Percentiles rank a stretch among this genome's conserved stretches.
These are phyloP conservation scores for Globisporangium acanthophoron DNA, from an alignment of 352 stramenopile genomes.

Conservation along the genomic window DNA sequence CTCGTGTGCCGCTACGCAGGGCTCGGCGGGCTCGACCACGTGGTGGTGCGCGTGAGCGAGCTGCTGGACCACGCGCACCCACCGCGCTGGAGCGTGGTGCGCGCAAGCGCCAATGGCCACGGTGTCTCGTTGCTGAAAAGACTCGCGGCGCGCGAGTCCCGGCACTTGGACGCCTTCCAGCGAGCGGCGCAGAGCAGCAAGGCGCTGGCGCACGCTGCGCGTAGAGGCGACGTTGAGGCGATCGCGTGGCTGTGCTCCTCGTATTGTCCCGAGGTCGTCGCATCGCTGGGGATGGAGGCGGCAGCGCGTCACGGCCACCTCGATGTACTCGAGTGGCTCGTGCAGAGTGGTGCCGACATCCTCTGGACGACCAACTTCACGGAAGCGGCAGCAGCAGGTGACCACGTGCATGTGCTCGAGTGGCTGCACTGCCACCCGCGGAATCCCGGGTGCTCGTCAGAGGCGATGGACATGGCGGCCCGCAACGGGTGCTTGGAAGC, in stretches of 20 bases:
- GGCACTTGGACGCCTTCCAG: constrained; percentile 1
- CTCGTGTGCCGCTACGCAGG: constrained; percentile 5
- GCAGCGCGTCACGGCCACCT: constrained; percentile 1
- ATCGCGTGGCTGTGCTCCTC: constrained; percentile 5
- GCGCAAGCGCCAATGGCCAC: background rate
- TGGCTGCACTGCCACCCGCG: constrained; percentile 1
- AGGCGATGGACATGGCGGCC: constrained; percentile 5
- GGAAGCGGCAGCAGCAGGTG: background rate
- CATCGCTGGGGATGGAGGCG: constrained; percentile 5
- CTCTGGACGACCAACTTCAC: constrained; percentile 8
- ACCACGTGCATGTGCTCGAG: background rate
- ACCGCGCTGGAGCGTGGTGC: constrained; percentile 2
- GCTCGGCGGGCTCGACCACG: constrained; percentile 3
- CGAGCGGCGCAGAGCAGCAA: constrained; percentile 5
- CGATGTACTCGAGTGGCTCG: constrained; percentile 2
- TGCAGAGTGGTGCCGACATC: background rate
- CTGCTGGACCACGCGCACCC: constrained; percentile 5
- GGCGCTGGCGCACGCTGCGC: constrained; percentile 4
- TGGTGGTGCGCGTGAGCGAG: background rate
- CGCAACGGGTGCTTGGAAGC: background rate
- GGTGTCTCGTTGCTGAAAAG: constrained; percentile 2
- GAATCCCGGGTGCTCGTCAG: background rate
- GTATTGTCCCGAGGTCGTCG: constrained; percentile 4
- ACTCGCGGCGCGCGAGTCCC: background rate
- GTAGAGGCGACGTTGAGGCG: background rate